Base-by-base conservation (phyloP, 495 filamentous ascomycete species). In the Cercophora samala region DNA sequence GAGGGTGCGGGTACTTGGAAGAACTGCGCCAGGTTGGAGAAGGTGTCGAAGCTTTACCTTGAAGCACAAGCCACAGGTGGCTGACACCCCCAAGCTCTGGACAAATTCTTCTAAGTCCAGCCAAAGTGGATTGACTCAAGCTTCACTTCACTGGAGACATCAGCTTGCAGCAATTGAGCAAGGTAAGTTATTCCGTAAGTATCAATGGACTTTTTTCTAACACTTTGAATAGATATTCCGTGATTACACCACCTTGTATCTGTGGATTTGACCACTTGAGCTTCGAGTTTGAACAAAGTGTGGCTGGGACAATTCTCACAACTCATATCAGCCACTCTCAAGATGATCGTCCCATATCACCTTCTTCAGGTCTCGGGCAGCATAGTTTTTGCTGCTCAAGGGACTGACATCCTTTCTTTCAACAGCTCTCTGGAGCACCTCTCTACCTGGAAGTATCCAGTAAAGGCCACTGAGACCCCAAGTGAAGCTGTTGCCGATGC, bases 331-430 rank as follows among this genome's bases (percentile, higher is more conserved):
- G 54, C 5, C 58, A 23, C 26, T 22, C 15, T 54, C 59, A 37
- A 3, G 9, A 78, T 80, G 78, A 64, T 62, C 15, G 37, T 76
- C 51, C 80, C 82, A 37, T 84, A 80, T 53, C 79, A 82, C 37
- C 72, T 79, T n/a, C 67, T 83, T 58, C 73, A 76, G 37, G 77
- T 72, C 6, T 70, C 68, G 61, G 78, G 80, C 63, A 66, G 70
- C 62, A 52, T 78, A 19, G 60, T 84, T 8, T 74, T 83, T 60
- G 82, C 82, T 32, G 81, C 81, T 1, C 75, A 74, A 46, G 80
- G 75, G 17, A 74, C 76, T 42, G 68, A 70, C 64, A 81, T 84
- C 3, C 73, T 82, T 69, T 75, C 74, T 2, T 80, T 81, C 70
- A 77, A 67, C 67, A 64, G 75, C 11, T 64, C 73, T 51, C 70